phyloP scores from a whole-genome alignment of 306 rosid genomes.

The Benincasa hispida region DNA sequence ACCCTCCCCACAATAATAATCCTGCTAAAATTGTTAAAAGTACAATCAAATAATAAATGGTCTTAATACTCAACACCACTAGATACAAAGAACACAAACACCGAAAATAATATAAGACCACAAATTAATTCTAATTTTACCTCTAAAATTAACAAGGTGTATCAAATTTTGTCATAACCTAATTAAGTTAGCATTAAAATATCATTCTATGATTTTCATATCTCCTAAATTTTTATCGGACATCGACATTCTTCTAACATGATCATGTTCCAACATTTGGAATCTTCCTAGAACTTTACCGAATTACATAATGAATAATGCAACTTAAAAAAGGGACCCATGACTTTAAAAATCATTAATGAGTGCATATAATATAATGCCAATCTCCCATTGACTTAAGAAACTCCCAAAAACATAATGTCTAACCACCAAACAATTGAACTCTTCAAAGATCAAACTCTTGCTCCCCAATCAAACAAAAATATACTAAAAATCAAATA shows the following conservation, averaged over 20 bases:
- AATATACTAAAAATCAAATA: background rate
- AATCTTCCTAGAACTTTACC: background rate
- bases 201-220: no score
- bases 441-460: background rate
- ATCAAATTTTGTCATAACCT: no score
- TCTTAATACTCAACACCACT: no score
- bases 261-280: background rate
- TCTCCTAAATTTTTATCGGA: no score
- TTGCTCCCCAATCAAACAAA: background rate
- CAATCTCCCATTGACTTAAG: background rate
- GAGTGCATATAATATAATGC: background rate
- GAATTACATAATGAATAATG: background rate
- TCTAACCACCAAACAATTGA: background rate
- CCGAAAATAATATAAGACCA: no score
- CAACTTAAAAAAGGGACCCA: background rate
- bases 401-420: background rate
- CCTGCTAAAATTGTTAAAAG: no score
- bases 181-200: no score
- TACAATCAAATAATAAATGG: no score
- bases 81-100: no score
- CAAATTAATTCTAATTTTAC: no score
- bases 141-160: no score
- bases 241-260: background rate
- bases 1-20: no score
- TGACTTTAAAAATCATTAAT: background rate